Base-by-base conservation (phyloP, 306 rosid genomes). In the Quercus rubra region DNA sequence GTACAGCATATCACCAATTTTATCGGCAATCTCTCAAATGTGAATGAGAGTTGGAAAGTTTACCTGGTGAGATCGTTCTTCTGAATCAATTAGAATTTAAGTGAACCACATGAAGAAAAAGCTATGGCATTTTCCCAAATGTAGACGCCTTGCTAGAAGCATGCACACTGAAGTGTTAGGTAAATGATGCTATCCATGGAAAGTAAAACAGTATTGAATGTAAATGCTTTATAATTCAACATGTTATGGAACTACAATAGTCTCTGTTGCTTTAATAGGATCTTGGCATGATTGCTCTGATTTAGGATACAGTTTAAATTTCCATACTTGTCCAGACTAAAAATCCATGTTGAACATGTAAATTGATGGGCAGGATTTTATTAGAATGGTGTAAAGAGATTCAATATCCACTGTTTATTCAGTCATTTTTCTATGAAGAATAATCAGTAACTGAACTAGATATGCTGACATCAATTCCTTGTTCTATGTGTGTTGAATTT, bases 331-430 rank as follows among this genome's bases (percentile, higher is more conserved):
- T 21, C 27, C 30, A 20, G 5, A 20, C 64, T 4, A 58, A 58
- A 58, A 21, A 11, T 58, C 4, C 14, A 58, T 58, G 64, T 58
- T 58, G 27, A 21, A 20, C 14, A 58, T 21, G 30, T 58, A 28
- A 8, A 76, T 55, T 76, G 28, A 82, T 72, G 76, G 69, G 78
- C 57, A 73, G 51, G 55, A 77, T 33, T 82, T 85, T 77, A 77
- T 73, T 64, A 55, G 17, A 52, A 76, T 55, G 61, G 71, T 66
- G 17, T 31, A n/a, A 31, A 30, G 71, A 17, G 20, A 17, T 55
- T 19, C 21, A 18, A 55, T 55, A 18, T 55, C 7, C 59, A 55
- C 9, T 55, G 21, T 55, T 55, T 6, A 55, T 17, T 55, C 23
- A 55, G 59, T 15, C 9, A 55, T n/a, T 15, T 55, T 55, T 55